phyloP scores from a whole-genome alignment of 768 basidiomycete genomes.

The Auricularia sp. region DNA sequence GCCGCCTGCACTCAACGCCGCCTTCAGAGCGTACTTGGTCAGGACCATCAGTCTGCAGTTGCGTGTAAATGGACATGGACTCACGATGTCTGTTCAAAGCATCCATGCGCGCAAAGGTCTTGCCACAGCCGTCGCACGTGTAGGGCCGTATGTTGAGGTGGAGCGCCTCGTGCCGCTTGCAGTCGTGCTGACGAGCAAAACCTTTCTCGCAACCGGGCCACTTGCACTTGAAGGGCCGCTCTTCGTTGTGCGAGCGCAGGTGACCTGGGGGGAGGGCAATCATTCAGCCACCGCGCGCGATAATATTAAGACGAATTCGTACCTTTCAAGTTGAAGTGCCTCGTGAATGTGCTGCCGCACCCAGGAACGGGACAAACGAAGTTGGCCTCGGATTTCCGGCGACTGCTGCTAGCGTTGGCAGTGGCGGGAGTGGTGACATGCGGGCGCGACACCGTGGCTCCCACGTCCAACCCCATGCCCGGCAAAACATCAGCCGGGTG shows the following conservation, averaged over 20 bases:
- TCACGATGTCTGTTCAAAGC: slow-evolving; percentile 86
- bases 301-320: slow-evolving; percentile 13
- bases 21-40: slow-evolving; percentile 65
- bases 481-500: background rate
- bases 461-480: background rate
- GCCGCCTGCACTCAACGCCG: slow-evolving; percentile 54
- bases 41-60: slow-evolving; percentile 2
- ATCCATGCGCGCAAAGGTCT: slow-evolving; percentile 92
- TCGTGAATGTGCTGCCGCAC: slow-evolving; percentile 81
- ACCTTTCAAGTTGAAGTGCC: slow-evolving; percentile 92
- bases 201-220: slow-evolving; percentile 94
- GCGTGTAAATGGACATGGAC: slow-evolving; percentile 23
- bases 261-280: slow-evolving; percentile 44
- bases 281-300: slow-evolving; percentile 2
- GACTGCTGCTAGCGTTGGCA: slow-evolving; percentile 71
- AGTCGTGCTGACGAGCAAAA: slow-evolving; percentile 90
- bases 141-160: slow-evolving; percentile 90
- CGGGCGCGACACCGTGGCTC: background rate
- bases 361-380: slow-evolving; percentile 76
- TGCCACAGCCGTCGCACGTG: slow-evolving; percentile 84
- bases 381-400: slow-evolving; percentile 81
- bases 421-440: slow-evolving; percentile 86
- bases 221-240: slow-evolving; percentile 89
- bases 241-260: slow-evolving; percentile 87
- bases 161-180: slow-evolving; percentile 90